Evolutionary conservation across 2,329 filamentous ascomycete genomes (phyloP).

Genomic region (Stemphylium beticola): DNA sequence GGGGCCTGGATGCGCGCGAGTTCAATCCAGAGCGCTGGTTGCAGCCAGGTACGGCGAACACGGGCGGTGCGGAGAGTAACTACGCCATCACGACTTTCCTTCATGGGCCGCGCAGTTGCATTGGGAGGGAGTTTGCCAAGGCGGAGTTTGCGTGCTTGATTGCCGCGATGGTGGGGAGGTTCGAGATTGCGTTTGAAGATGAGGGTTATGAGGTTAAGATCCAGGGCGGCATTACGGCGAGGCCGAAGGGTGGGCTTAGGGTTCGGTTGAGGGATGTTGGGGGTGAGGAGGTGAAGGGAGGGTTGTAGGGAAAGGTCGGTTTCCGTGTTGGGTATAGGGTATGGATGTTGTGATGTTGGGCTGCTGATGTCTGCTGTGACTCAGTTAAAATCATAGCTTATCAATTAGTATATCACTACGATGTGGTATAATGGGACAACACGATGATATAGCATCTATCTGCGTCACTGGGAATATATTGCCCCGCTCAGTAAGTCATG

Average conservation of each 20-base stretch:
- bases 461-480: too few relatives aligned
- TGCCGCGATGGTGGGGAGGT: slow-evolving; percentile 76
- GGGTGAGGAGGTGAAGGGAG: not conserved
- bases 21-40: slow-evolving; percentile 75
- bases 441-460: too few relatives aligned
- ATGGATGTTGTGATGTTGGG: too few relatives aligned
- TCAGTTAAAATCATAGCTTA: too few relatives aligned
- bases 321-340: too few relatives aligned
- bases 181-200: slow-evolving; percentile 72
- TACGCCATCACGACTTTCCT: slow-evolving; percentile 83
- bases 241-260: slow-evolving; percentile 74
- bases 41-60: slow-evolving; percentile 57
- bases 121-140: slow-evolving; percentile 80
- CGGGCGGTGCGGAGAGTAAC: slow-evolving; percentile 76
- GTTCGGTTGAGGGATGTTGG: slow-evolving; percentile 63
- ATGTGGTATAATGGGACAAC: too few relatives aligned
- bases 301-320: not conserved
- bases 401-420: too few relatives aligned
- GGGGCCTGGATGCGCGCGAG: slow-evolving; percentile 74
- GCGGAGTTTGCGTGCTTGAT: slow-evolving; percentile 85
- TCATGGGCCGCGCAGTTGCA: slow-evolving; percentile 85
- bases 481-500: too few relatives aligned
- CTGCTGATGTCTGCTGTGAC: too few relatives aligned
- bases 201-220: slow-evolving; percentile 64
- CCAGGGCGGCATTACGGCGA: slow-evolving; percentile 72